Base-by-base conservation (phyloP, 305 asterid species). In the Fraxinus angustifolia region DNA sequence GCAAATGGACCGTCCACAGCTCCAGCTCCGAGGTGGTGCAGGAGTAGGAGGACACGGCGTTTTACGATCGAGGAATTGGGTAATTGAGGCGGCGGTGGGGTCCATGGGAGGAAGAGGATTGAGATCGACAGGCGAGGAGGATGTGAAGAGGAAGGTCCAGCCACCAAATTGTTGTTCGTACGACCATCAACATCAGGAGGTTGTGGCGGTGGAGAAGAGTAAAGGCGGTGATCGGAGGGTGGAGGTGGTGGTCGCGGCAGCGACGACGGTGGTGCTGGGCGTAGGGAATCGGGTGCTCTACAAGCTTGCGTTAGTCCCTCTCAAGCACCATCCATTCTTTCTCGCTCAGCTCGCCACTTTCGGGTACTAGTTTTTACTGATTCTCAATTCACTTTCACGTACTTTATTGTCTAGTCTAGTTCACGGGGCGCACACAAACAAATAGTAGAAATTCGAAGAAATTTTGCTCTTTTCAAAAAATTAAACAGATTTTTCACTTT, bases 291-390 rank as follows among this genome's bases (percentile, higher is more conserved):
- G 99, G 3, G 97, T 95, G 84, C 92, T 95, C 45, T 93, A 95
- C 84, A 95, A 95, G 88, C 94, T 95, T 58, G 99, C 99, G 35
- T 89, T 95, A 74, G 94, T 93, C 45, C 99, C 98, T 83, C 94
- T 95, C 38, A 93, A 91, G 85, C 94, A 82, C 28, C 89, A 95
- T 83, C 99, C 99, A 0, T 95, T 95, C 87, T 93, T 95, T 42
- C 93, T 95, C 21, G 99, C 99, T 75, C 98, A 95, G 87, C 88
- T 95, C 78, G 98, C 99, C 82, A 95, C 99, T 70, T 88, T 95
- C 87, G 99, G 98, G 99, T 95, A 90, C 81, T 58, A 11, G 73
- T 45, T 67, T 65, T 30, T 30, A 14, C 38, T 11, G 36, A 67
- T 30, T 4, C 73, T 67, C 73, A 67, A 26, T 67, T 67, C 73